A percentile compares a stretch with the other conserved stretches of the same genome.
These are phyloP conservation scores for Chrysopogon serrulatus DNA, from an alignment of 176 grass and related monocot species.

Conservation along the genomic window DNA sequence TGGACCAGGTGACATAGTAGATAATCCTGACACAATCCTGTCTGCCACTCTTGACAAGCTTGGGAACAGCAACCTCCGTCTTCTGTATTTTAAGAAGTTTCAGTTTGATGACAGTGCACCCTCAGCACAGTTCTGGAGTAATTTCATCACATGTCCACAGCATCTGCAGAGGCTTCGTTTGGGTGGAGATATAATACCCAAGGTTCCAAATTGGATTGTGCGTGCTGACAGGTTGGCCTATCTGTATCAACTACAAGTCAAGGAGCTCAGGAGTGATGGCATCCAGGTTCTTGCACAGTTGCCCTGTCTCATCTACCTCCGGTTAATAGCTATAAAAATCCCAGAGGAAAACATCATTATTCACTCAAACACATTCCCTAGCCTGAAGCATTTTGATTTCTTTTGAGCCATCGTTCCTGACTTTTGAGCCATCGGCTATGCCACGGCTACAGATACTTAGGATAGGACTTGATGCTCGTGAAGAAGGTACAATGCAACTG, in stretches of 20 bases:
- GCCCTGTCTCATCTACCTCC: background rate
- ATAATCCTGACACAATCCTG: background rate
- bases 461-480: too few relatives aligned
- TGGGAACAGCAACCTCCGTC: too few relatives aligned
- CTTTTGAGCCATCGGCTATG: background rate
- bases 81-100: too few relatives aligned
- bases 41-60: background rate
- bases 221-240: background rate
- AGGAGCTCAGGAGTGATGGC: too few relatives aligned
- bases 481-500: background rate
- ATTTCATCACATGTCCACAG: too few relatives aligned
- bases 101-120: too few relatives aligned
- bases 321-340: background rate
- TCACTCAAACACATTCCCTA: background rate
- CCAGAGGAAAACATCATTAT: background rate
- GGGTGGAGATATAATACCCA: rapidly evolving
- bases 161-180: background rate
- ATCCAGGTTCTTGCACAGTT: background rate
- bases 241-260: background rate
- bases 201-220: background rate
- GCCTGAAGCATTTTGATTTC: background rate
- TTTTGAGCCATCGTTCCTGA: too few relatives aligned
- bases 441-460: too few relatives aligned
- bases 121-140: too few relatives aligned
- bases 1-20: too few relatives aligned